phyloP scores from a whole-genome alignment of 2,329 filamentous ascomycete species.

The Aspergillus alliaceus region DNA sequence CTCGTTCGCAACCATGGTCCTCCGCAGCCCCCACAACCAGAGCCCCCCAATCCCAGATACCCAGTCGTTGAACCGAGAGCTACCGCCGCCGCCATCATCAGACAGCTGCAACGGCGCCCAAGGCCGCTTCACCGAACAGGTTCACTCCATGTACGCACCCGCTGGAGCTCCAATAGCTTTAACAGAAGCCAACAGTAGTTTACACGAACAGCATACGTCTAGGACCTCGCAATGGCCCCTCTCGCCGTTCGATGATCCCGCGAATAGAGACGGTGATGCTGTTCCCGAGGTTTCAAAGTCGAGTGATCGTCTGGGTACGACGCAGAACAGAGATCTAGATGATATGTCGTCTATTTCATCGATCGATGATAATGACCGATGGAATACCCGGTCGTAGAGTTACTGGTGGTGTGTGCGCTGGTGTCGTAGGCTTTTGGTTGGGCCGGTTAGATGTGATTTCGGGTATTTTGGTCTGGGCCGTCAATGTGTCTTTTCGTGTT shows the following conservation, averaged over 20 bases:
- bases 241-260: constrained; percentile 25
- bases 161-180: neutral
- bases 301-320: constrained; percentile 5
- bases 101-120: neutral
- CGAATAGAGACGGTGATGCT: constrained; percentile 17
- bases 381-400: neutral
- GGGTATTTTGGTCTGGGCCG: neutral
- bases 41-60: neutral
- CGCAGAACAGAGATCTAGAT: constrained; percentile 22
- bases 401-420: too few species aligned
- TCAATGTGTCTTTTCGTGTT: too few species aligned
- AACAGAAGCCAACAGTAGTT: neutral
- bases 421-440: too few species aligned
- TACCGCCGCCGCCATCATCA: neutral
- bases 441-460: too few species aligned
- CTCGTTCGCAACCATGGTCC: neutral
- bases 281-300: constrained; percentile 28
- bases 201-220: constrained; percentile 3
- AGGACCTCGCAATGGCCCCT: constrained; percentile 8
- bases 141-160: neutral
- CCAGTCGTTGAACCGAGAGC: neutral
- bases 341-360: constrained; percentile 35
- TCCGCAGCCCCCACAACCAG: neutral
- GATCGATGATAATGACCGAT: constrained; percentile 15
- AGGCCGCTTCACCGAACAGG: constrained; percentile 3